Evolutionary conservation across 192 early-diverging fungal species (phyloP).

Genomic region (Coemansia sp.): DNA sequence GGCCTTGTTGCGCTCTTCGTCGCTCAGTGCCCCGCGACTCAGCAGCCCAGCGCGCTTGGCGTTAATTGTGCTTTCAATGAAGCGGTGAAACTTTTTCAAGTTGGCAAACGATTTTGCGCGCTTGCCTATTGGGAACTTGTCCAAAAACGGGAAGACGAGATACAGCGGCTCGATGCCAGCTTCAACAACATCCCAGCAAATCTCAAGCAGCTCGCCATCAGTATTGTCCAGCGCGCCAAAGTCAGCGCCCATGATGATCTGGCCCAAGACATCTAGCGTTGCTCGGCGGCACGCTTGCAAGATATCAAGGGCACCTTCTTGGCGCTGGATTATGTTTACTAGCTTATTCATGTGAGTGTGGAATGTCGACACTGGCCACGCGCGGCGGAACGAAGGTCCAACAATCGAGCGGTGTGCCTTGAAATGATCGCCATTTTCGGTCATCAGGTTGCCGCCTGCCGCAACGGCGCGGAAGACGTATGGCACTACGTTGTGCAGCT

Average conservation of each 20-base stretch:
- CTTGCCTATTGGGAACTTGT: slow-evolving; percentile 44
- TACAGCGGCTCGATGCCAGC: slow-evolving; percentile 49
- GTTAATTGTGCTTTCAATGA: slow-evolving; percentile 51
- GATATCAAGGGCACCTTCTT: slow-evolving; percentile 18
- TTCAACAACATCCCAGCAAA: slow-evolving; percentile 51
- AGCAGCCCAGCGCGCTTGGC: slow-evolving; percentile 26
- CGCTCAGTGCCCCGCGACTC: slow-evolving; percentile 30
- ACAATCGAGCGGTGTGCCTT: slow-evolving; percentile 49
- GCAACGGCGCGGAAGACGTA: slow-evolving; percentile 44
- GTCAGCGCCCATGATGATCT: slow-evolving; percentile 49
- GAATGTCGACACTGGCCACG: slow-evolving; percentile 47
- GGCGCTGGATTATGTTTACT: slow-evolving; percentile 22
- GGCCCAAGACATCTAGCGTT: slow-evolving; percentile 48
- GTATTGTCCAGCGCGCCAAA: slow-evolving; percentile 48
- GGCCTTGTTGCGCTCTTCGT: slow-evolving; percentile 46
- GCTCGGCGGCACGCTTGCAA: slow-evolving; percentile 38
- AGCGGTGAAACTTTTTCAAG: slow-evolving; percentile 29
- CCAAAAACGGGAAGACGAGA: slow-evolving; percentile 53
- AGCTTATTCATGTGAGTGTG: slow-evolving; percentile 31
- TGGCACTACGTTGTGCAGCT: slow-evolving; percentile 51
- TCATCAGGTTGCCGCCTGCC: slow-evolving; percentile 50
- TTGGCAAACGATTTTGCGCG: slow-evolving; percentile 43
- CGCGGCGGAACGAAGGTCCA: slow-evolving; percentile 45
- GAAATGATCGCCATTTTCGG: slow-evolving; percentile 48
- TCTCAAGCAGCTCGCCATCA: slow-evolving; percentile 44